phyloP scores from a whole-genome alignment of 805 yeast genomes.

The Candida morakotiae region DNA sequence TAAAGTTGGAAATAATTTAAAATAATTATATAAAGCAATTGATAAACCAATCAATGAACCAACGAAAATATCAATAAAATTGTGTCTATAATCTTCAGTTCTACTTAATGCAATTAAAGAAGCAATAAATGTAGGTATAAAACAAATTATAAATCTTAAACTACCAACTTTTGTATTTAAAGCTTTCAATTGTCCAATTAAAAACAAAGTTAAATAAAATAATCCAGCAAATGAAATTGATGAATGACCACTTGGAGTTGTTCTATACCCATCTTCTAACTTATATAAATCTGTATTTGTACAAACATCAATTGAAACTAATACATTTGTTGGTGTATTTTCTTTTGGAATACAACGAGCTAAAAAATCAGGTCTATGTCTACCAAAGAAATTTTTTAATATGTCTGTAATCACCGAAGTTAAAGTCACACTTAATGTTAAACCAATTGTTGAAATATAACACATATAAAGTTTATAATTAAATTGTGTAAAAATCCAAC shows the following conservation, averaged over 20 bases:
- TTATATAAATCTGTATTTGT: slow-evolving; percentile 38
- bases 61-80: slow-evolving; percentile 74
- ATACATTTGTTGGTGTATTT: slow-evolving; percentile 49
- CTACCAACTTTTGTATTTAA: slow-evolving; percentile 45
- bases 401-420: slow-evolving; percentile 67
- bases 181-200: slow-evolving; percentile 55
- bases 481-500: slow-evolving; percentile 43
- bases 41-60: slow-evolving; percentile 67
- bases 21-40: slow-evolving; percentile 57
- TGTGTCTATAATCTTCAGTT: slow-evolving; percentile 92
- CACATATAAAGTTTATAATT: slow-evolving; percentile 55
- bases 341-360: slow-evolving; percentile 73
- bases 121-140: slow-evolving; percentile 64
- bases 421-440: slow-evolving; percentile 53
- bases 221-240: slow-evolving; percentile 67
- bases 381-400: slow-evolving; percentile 79
- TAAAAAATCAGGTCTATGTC: slow-evolving; percentile 89
- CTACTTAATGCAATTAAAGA: slow-evolving; percentile 75
- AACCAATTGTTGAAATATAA: slow-evolving; percentile 64
- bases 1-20: slow-evolving; percentile 47
- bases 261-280: slow-evolving; percentile 69
- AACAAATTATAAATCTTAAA: slow-evolving; percentile 52
- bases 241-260: slow-evolving; percentile 83
- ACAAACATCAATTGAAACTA: slow-evolving; percentile 67
- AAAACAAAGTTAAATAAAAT: slow-evolving; percentile 60